phyloP scores from a whole-genome alignment of 2,329 filamentous ascomycete genomes.

The Alternaria ventricosa region DNA sequence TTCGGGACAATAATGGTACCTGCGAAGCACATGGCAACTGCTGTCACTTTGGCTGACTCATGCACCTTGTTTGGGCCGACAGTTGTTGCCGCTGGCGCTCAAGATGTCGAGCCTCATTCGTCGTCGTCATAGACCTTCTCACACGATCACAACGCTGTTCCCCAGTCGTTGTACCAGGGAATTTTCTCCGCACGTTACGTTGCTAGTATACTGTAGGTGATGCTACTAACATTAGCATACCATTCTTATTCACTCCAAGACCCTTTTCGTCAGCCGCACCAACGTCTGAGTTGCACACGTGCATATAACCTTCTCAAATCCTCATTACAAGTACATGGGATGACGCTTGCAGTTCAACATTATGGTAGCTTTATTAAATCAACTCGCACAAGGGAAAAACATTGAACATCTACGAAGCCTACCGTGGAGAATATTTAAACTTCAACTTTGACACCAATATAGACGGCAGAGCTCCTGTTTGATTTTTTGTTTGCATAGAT shows the following conservation, averaged over 20 bases:
- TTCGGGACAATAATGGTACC: neutral
- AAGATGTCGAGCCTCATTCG: conserved; percentile 24
- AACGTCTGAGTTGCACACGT: neutral
- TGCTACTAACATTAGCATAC: neutral
- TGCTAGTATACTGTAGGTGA: neutral
- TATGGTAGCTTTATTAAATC: neutral
- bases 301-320: neutral
- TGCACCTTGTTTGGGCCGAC: neutral
- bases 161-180: conserved; percentile 1
- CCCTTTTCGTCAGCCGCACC: neutral
- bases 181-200: conserved; percentile 4
- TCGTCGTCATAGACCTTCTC: conserved; percentile 36
- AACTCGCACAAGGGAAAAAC: neutral
- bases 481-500: no score
- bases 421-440: neutral
- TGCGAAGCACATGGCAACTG: conserved; percentile 5
- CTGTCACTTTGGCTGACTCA: neutral
- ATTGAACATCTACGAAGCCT: no score
- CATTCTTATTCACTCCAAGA: neutral
- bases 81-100: conserved; percentile 23
- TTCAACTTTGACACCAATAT: neutral
- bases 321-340: neutral
- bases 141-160: conserved; percentile 23
- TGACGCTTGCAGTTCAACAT: neutral
- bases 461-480: no score